A percentile compares a stretch with the other conserved stretches of the same genome.
Evolutionary conservation across 345 rosid genomes (phyloP).

Genomic region (Salix brachista): DNA sequence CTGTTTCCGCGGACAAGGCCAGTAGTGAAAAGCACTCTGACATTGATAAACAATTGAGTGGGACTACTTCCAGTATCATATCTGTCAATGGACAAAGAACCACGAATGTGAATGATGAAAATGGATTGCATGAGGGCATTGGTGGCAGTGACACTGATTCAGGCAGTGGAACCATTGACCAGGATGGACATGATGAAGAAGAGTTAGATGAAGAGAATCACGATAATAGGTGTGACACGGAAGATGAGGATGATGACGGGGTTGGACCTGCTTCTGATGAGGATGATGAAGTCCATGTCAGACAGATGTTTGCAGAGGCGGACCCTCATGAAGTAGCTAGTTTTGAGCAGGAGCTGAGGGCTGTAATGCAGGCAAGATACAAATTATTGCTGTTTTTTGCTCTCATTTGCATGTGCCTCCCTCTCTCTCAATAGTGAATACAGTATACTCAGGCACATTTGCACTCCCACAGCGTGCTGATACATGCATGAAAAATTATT

Average conservation of each 20-base stretch:
- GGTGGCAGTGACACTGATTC: conserved; percentile 77
- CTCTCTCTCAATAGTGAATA: background rate
- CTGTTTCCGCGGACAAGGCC: conserved; percentile 53
- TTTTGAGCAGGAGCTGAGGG: conserved; percentile 86
- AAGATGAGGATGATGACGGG: conserved; percentile 58
- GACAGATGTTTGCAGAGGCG: conserved; percentile 72
- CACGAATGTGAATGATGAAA: conserved; percentile 55
- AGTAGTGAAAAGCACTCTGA: conserved; percentile 59
- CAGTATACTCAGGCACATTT: background rate
- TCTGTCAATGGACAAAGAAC: conserved; percentile 48
- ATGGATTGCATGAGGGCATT: conserved; percentile 58
- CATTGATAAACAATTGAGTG: conserved; percentile 49
- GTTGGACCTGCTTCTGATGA: conserved; percentile 76
- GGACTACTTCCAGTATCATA: conserved; percentile 33
- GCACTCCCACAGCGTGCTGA: background rate
- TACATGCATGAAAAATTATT: background rate
- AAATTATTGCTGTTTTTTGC: background rate
- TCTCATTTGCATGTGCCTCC: background rate
- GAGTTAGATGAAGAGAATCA: conserved; percentile 77
- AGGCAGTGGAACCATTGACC: conserved; percentile 69
- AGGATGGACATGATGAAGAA: conserved; percentile 65
- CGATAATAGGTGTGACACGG: conserved; percentile 61
- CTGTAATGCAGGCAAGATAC: conserved; percentile 77
- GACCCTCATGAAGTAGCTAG: conserved; percentile 74
- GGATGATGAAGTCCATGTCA: conserved; percentile 80